Evolutionary conservation across 495 filamentous ascomycete species (phyloP), one percentile per base, ranked within the genome.

Genomic region (Pseudomonodictys pantanalensis): DNA sequence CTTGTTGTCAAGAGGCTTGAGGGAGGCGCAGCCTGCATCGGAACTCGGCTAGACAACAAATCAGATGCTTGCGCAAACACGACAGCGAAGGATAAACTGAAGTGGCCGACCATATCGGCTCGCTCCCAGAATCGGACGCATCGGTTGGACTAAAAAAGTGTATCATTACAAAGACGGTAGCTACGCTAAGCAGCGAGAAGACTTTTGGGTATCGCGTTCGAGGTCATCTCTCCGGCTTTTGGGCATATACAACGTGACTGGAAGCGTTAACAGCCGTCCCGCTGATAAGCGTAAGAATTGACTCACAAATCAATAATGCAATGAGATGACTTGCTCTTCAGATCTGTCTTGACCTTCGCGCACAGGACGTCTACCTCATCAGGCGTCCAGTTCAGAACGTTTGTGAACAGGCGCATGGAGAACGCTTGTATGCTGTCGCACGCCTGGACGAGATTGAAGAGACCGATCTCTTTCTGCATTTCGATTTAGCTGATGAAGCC

Each of bases 341-440:
- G 20, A 45, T 65, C 62, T 12, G 43, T 28, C 15, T 52, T 41
- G 9, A 65, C 62, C 23, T 60, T 60, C 4, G 50, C 56, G 39
- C 56, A 60, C 44, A 65, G 26, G 1, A 60, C 45, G 20, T 65
- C 30, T 1, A 60, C 62, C 39, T 65, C 62, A 25, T 65, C 56
- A 3, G 46, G 52, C 29, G 30, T 11, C 62, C 62, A 65, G 22
- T 39, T 38, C 9, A 65, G 52, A 3, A 49, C 38, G 2, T 28
- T 42, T 2, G 62, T 65, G 48, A 65, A 56, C 4, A 65, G 56
- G 17, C 62, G 24, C 51, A 60, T 60, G 10, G 62, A 65, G 30
- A 60, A 65, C 17, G 48, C 57, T 39, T 65, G 51, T 9, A 60
- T 26, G 11, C 52, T 47, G n/a, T 65, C 56, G 15, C 60, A 7